Conservation (phyloP, 139 green algal genomes). For the Chlorella sp. region DNA sequence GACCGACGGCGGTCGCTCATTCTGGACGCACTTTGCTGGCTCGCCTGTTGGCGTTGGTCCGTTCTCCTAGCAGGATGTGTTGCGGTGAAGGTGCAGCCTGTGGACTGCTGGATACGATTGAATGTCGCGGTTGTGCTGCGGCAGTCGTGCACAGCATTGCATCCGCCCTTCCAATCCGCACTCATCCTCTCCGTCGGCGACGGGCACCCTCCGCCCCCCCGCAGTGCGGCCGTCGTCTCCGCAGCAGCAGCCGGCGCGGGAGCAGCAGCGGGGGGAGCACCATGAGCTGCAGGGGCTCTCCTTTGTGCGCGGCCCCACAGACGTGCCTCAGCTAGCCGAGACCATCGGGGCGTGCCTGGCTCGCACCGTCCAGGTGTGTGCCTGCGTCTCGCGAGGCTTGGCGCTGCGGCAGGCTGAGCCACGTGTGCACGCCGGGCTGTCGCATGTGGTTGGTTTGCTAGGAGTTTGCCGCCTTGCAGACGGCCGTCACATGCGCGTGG, state of each 20-base stretch:
- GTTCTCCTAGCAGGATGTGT: no score
- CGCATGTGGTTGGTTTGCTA: background rate
- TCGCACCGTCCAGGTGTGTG: background rate
- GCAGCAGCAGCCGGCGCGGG: background rate
- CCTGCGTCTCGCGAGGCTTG: background rate
- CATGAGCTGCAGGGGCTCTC: background rate
- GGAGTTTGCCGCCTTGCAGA: background rate
- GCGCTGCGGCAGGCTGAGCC: background rate
- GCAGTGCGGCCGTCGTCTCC: background rate
- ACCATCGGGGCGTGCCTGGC: conserved; percentile 18
- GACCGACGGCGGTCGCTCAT: no score
- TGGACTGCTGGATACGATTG: no score
- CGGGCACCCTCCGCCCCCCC: background rate
- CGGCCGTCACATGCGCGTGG: no score
- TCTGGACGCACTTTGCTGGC: no score
- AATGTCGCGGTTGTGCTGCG: no score
- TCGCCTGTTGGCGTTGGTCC: no score
- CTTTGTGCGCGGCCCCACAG: background rate
- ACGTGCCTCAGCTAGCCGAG: conserved; percentile 6
- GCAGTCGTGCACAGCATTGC: no score
- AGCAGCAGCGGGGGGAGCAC: background rate
- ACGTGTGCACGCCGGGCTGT: background rate
- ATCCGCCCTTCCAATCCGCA: no score
- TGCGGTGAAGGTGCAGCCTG: no score
- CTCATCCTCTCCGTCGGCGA: no score